Evolutionary conservation across 768 basidiomycete species (phyloP), one percentile per base, ranked within the genome.

Genomic region (Russula griseocarnosa): DNA sequence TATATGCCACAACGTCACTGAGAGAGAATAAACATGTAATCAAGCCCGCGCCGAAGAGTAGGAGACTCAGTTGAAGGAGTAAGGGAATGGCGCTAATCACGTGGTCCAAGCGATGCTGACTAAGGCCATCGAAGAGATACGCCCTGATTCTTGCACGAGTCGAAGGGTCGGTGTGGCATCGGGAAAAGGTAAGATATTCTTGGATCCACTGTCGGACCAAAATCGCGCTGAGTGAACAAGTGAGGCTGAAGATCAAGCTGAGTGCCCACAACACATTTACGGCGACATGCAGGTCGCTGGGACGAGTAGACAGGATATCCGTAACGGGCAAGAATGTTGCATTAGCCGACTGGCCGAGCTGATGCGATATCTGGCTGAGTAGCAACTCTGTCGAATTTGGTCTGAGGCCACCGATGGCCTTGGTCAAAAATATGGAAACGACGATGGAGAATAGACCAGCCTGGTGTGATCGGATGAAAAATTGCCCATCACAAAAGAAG

Each of bases 31-130:
- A 54, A 47, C 34, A 60, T 3, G 57, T 36, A 13, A 67, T 50
- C 42, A 68, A 36, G 11, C 67, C 67, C 3, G 61, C 61, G 16
- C 66, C 53, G 22, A 68, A 68, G 14, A 68, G 61, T 14, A 63
- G 32, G 36, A 68, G 36, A 9, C 66, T 42, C n/a, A 67, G 54
- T 14, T 67, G 67, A 9, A 68, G 66, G 26, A 68, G 57, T 3
- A 60, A 14, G 4, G 66, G 66, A 3, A 68, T 58, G 4, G 53
- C 46, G 3, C 26, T 32, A 16, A 64, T 32, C 22, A 64, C 53
- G 38, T 64, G 53, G 22, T 50, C 53, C 28, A 64, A 20, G 49
- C 20, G 58, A 53, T 61, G 47, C 18, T 22, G 30, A 26, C 44
- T 47, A 5, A 58, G 44, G 20, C 67, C 66, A 28, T 58, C 28